These are phyloP conservation scores for Exophiala dermatitidis DNA, from an alignment of 2,329 filamentous ascomycete genomes.

Conservation along the genomic window DNA sequence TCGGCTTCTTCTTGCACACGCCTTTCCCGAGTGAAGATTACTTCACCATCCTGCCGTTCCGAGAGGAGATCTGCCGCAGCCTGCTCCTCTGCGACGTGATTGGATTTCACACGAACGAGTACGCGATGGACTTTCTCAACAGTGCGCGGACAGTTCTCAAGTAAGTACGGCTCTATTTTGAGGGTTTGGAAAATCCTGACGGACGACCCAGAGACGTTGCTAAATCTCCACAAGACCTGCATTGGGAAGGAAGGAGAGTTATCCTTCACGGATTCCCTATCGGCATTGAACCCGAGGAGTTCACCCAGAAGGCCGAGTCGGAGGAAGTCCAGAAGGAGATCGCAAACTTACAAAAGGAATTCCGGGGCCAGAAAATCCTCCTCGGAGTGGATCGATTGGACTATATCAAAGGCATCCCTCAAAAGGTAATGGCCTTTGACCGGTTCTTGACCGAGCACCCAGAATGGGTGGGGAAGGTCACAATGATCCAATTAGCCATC, in stretches of 20 bases:
- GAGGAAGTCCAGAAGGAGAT: constrained; percentile 75
- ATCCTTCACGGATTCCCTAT: constrained; percentile 88
- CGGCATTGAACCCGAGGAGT: constrained; percentile 91
- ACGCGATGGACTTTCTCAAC: constrained; percentile 83
- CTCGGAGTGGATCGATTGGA: constrained; percentile 89
- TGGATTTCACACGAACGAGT: constrained; percentile 98
- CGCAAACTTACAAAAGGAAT: constrained; percentile 67
- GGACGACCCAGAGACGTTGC: constrained; percentile 3
- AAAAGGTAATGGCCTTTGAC: constrained; percentile 88
- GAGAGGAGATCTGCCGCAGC: constrained; percentile 72
- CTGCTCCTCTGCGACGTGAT: constrained; percentile 82
- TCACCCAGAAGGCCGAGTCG: constrained; percentile 70
- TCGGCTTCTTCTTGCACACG: constrained; percentile 92
- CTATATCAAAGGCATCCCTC: constrained; percentile 93
- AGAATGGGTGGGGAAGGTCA: constrained; percentile 87
- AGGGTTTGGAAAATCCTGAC: background rate
- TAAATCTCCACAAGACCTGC: constrained; percentile 64
- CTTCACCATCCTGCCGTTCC: constrained; percentile 81
- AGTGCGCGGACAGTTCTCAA: constrained; percentile 78
- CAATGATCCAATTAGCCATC: constrained; percentile 87
- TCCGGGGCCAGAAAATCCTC: constrained; percentile 82
- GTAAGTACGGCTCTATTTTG: constrained; percentile 28
- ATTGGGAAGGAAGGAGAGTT: constrained; percentile 73
- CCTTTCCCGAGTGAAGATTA: constrained; percentile 91
- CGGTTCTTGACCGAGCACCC: constrained; percentile 87